phyloP scores from a whole-genome alignment of 2,329 filamentous ascomycete genomes.

The Penicillium nordicum region DNA sequence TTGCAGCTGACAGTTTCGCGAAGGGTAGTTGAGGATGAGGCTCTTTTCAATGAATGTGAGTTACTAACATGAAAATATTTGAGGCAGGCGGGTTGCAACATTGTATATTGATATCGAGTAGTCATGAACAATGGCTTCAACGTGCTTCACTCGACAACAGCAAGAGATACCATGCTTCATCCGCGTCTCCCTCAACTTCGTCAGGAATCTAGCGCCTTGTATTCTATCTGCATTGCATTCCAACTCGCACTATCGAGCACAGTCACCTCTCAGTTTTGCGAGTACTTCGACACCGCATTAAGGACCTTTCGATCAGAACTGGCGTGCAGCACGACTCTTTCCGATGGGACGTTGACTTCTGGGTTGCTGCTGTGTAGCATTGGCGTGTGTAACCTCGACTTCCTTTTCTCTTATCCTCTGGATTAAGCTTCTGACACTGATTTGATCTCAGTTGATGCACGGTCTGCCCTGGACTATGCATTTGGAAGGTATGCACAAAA shows the following conservation, averaged over 20 bases:
- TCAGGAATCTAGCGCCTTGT: constrained; percentile 27
- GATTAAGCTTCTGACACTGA: background rate
- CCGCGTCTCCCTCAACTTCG: constrained; percentile 21
- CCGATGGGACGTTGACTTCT: constrained; percentile 30
- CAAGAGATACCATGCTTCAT: constrained; percentile 21
- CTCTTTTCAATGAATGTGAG: constrained; percentile 26
- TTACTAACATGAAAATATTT: background rate
- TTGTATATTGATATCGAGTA: constrained; percentile 2
- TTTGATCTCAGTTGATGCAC: constrained; percentile 24
- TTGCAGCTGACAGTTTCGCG: background rate
- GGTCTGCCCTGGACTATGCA: constrained; percentile 33
- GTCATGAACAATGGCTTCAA: constrained; percentile 28
- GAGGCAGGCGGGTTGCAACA: background rate
- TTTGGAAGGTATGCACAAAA: constrained; percentile 32
- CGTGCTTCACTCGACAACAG: constrained; percentile 27
- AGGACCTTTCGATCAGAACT: constrained; percentile 29
- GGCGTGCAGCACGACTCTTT: constrained; percentile 19
- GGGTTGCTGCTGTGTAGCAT: constrained; percentile 33
- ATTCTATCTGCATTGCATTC: constrained; percentile 28
- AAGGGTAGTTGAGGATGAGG: constrained; percentile 10
- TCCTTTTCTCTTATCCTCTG: background rate
- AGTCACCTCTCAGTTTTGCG: constrained; percentile 21
- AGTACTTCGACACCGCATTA: constrained; percentile 29
- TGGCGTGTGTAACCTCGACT: constrained; percentile 21
- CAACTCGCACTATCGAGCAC: constrained; percentile 23